Percentiles rank a stretch among this genome's conserved stretches.
Evolutionary conservation across 495 filamentous ascomycete species (phyloP).

Genomic region (Tuber indicum): DNA sequence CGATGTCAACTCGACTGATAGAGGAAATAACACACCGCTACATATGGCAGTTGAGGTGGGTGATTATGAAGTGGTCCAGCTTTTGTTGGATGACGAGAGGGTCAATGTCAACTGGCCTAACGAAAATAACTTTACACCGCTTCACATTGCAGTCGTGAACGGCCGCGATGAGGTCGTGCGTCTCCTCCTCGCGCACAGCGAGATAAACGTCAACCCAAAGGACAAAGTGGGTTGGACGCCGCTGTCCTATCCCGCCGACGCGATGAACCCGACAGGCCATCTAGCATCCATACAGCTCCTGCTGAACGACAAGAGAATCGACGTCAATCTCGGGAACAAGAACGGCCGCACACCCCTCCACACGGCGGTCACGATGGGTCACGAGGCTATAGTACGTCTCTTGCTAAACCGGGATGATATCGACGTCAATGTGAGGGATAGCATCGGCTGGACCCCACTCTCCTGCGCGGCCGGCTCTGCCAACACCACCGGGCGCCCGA

Average conservation of each 20-base stretch:
- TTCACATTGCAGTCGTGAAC: slow-evolving; percentile 21
- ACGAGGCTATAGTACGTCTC: slow-evolving; percentile 29
- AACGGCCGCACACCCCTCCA: slow-evolving; percentile 29
- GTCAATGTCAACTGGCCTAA: slow-evolving; percentile 20
- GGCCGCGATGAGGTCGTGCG: slow-evolving; percentile 25
- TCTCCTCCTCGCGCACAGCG: neutral
- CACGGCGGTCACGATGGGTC: slow-evolving; percentile 24
- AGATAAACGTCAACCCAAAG: slow-evolving; percentile 23
- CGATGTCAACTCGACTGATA: slow-evolving; percentile 30
- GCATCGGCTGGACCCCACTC: slow-evolving; percentile 20
- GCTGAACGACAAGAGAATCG: slow-evolving; percentile 16
- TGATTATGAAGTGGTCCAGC: slow-evolving; percentile 29
- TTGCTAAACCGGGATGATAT: slow-evolving; percentile 26
- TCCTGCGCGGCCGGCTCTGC: slow-evolving; percentile 27
- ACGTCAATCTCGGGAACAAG: slow-evolving; percentile 22
- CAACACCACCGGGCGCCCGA: slow-evolving; percentile 13
- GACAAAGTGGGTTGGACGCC: slow-evolving; percentile 27
- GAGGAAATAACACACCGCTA: slow-evolving; percentile 37
- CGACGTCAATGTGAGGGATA: slow-evolving; percentile 26
- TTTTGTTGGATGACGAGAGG: slow-evolving; percentile 26
- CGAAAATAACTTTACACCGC: slow-evolving; percentile 10
- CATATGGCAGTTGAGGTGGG: slow-evolving; percentile 26
- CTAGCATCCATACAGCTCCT: slow-evolving; percentile 29
- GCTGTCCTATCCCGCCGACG: slow-evolving; percentile 24
- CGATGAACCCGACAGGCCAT: slow-evolving; percentile 18